Conservation (phyloP, 805 yeast genomes). For the Candida easanensis region DNA sequence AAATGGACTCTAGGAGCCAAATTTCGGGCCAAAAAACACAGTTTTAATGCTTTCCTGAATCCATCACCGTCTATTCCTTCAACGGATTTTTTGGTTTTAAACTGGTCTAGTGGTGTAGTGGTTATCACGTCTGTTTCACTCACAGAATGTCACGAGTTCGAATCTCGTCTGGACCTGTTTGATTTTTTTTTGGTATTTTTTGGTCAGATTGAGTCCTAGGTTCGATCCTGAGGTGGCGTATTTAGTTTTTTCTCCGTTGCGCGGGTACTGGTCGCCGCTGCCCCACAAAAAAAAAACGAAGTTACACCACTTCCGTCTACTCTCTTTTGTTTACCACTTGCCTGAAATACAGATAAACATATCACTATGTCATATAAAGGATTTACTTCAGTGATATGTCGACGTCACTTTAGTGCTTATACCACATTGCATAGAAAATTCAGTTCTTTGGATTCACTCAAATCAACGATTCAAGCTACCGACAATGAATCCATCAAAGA, state of each 20-base stretch:
- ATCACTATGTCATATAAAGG: too few species aligned
- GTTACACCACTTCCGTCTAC: too few species aligned
- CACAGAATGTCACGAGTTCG: slow-evolving; percentile 36
- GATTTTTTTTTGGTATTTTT: slow-evolving; percentile 3
- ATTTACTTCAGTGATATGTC: too few species aligned
- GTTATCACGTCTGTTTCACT: slow-evolving; percentile 36
- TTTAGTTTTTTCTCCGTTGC: background rate
- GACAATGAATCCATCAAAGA: background rate
- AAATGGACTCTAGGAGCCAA: too few species aligned
- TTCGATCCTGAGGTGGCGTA: slow-evolving; percentile 1
- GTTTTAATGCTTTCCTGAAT: too few species aligned
- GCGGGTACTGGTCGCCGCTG: too few species aligned
- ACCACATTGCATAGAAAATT: background rate
- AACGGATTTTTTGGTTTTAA: background rate
- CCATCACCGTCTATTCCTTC: too few species aligned
- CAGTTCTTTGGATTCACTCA: slow-evolving; percentile 3
- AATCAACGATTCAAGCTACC: slow-evolving; percentile 1
- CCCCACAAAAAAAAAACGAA: too few species aligned
- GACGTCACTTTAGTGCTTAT: background rate
- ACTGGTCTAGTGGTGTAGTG: slow-evolving; percentile 34
- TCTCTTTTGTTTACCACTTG: too few species aligned
- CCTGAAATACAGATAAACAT: too few species aligned
- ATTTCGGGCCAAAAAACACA: too few species aligned
- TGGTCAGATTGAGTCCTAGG: background rate
- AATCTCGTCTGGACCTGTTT: slow-evolving; percentile 32